Evolutionary conservation across 352 stramenopile species (phyloP).

Genomic region (Globisporangium solare): DNA sequence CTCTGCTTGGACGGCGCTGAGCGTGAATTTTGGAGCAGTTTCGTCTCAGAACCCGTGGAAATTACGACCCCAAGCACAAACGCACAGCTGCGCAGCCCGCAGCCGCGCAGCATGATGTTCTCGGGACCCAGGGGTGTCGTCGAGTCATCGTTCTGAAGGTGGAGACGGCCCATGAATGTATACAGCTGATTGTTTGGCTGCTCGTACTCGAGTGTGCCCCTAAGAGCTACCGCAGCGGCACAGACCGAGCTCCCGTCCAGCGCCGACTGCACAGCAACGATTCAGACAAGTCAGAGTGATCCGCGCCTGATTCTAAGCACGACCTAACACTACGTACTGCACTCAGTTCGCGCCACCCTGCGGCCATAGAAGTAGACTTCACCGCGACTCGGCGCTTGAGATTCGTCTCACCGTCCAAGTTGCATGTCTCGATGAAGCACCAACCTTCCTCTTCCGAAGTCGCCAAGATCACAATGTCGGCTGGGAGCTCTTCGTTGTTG

Average conservation of each 20-base stretch:
- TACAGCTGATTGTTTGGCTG: constrained; percentile 79
- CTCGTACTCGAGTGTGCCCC: constrained; percentile 58
- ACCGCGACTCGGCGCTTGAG: constrained; percentile 70
- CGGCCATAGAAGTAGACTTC: constrained; percentile 30
- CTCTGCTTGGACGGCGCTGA: constrained; percentile 84
- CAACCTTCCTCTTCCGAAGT: constrained; percentile 63
- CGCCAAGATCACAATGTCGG: constrained; percentile 85
- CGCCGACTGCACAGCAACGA: background rate
- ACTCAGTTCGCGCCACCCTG: constrained; percentile 27
- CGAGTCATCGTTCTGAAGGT: constrained; percentile 24
- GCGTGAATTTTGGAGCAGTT: constrained; percentile 77
- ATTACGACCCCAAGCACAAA: constrained; percentile 92
- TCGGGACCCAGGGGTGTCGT: constrained; percentile 41
- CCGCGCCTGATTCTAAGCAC: constrained; percentile 12
- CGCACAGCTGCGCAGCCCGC: constrained; percentile 91
- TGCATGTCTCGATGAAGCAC: constrained; percentile 85
- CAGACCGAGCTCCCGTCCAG: constrained; percentile 34
- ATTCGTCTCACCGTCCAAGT: constrained; percentile 88
- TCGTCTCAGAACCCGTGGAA: constrained; percentile 89
- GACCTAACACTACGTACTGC: constrained; percentile 1
- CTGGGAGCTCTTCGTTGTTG: constrained; percentile 83
- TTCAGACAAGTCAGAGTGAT: background rate
- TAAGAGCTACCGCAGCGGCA: constrained; percentile 22
- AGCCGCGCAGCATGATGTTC: constrained; percentile 92
- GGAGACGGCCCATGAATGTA: constrained; percentile 60